These are phyloP conservation scores for Colletotrichum sp. DNA, from an alignment of 2,329 filamentous ascomycete species.

Conservation along the genomic window DNA sequence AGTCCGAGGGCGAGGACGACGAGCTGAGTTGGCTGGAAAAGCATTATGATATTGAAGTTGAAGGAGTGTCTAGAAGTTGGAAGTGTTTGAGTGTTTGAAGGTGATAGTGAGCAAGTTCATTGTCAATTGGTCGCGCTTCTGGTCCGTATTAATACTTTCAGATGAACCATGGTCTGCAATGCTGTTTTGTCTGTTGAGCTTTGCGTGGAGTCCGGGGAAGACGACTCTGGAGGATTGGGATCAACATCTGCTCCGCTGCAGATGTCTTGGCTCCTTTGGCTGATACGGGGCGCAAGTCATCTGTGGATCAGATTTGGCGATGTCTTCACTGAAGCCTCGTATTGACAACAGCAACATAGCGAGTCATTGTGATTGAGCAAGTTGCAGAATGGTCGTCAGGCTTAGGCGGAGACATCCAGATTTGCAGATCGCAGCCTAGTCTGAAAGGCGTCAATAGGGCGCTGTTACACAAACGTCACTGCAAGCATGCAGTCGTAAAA, in stretches of 20 bases:
- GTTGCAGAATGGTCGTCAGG: not conserved
- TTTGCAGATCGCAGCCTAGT: not conserved
- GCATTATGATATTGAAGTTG: not conserved
- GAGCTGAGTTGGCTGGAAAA: not conserved
- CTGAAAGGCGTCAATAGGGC: not conserved
- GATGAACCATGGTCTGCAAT: not conserved
- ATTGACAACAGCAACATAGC: not conserved
- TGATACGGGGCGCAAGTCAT: not conserved
- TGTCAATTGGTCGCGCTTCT: accelerated
- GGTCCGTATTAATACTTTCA: not conserved
- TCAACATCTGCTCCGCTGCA: not conserved
- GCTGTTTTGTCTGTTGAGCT: not conserved
- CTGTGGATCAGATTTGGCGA: not conserved
- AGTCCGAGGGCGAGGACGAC: not conserved
- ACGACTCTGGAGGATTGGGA: not conserved
- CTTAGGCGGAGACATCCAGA: not conserved
- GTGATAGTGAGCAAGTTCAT: accelerated
- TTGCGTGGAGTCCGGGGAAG: not conserved
- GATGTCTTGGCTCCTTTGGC: not conserved
- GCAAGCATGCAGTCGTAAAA: not conserved
- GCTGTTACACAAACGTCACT: not conserved
- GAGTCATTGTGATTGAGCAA: not conserved
- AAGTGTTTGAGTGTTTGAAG: not conserved
- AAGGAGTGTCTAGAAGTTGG: not conserved
- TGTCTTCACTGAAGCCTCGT: not conserved